phyloP scores from a whole-genome alignment of 75 land plant species.

The Sequoia sempervirens region DNA sequence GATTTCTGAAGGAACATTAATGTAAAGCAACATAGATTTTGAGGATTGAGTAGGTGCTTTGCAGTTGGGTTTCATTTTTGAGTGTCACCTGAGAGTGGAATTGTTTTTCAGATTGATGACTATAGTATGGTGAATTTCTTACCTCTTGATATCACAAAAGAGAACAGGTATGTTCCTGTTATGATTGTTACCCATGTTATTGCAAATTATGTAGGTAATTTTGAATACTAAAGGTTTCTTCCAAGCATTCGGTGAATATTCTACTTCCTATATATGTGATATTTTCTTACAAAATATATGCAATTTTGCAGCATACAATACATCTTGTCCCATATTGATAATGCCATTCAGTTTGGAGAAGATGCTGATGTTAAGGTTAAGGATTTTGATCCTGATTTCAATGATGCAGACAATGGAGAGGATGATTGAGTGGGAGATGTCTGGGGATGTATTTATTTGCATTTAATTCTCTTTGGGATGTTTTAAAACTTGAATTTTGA shows the following conservation, averaged over 20 bases:
- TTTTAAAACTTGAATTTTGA: too few species aligned
- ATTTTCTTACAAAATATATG: neutral
- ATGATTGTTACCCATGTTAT: neutral
- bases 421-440: neutral
- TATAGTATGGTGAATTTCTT: conserved; percentile 92
- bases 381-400: conserved; percentile 83
- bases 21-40: neutral
- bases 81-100: neutral
- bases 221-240: neutral
- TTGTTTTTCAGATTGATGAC: conserved; percentile 67
- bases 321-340: conserved; percentile 75
- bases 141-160: conserved; percentile 91
- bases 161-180: conserved; percentile 56
- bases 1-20: neutral
- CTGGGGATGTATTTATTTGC: neutral
- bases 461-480: too few species aligned
- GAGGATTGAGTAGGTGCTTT: neutral
- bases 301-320: conserved; percentile 73
- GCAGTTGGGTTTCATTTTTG: neutral
- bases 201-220: neutral
- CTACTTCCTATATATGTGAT: neutral
- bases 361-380: conserved; percentile 91
- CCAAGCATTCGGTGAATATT: neutral
- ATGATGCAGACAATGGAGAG: conserved; percentile 13
- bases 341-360: conserved; percentile 90